Conservation (phyloP, 2,329 filamentous ascomycete genomes). For the Zelopaecilomyces penicillatus region DNA sequence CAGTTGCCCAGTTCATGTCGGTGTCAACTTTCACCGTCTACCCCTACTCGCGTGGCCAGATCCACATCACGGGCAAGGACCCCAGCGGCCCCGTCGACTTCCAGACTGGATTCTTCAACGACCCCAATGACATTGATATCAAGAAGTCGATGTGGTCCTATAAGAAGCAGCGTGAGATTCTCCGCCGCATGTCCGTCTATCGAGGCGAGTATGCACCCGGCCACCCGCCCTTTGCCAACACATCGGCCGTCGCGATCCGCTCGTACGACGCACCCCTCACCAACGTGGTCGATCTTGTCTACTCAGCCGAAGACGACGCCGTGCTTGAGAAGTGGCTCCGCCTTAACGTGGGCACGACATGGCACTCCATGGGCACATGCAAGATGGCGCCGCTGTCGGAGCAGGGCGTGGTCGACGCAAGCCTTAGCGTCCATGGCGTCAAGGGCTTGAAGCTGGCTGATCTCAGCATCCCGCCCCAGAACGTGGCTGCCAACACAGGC, state of each 20-base stretch:
- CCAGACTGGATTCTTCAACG: constrained; percentile 45
- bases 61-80: constrained; percentile 40
- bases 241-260: constrained; percentile 26
- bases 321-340: constrained; percentile 35
- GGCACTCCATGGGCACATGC: constrained; percentile 35
- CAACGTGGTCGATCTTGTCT: constrained; percentile 32
- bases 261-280: constrained; percentile 14
- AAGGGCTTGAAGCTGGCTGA: constrained; percentile 30
- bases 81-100: constrained; percentile 40
- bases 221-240: constrained; percentile 33
- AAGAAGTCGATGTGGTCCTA: constrained; percentile 53
- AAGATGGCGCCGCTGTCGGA: constrained; percentile 31
- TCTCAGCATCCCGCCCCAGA: constrained; percentile 23
- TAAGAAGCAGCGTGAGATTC: constrained; percentile 51
- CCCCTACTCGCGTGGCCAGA: constrained; percentile 40
- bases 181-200: constrained; percentile 44
- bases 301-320: constrained; percentile 37
- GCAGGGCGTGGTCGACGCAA: constrained; percentile 31
- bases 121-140: constrained; percentile 41
- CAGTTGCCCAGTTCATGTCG: constrained; percentile 38
- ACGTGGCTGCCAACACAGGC: constrained; percentile 35
- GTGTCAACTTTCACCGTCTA: constrained; percentile 46
- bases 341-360: constrained; percentile 28
- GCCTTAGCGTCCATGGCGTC: constrained; percentile 32
- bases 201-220: constrained; percentile 30